A percentile compares a stretch with the other conserved stretches of the same genome.
These are phyloP conservation scores for Sporothrix dimorphospora DNA, from an alignment of 2,329 filamentous ascomycete species.

Conservation along the genomic window DNA sequence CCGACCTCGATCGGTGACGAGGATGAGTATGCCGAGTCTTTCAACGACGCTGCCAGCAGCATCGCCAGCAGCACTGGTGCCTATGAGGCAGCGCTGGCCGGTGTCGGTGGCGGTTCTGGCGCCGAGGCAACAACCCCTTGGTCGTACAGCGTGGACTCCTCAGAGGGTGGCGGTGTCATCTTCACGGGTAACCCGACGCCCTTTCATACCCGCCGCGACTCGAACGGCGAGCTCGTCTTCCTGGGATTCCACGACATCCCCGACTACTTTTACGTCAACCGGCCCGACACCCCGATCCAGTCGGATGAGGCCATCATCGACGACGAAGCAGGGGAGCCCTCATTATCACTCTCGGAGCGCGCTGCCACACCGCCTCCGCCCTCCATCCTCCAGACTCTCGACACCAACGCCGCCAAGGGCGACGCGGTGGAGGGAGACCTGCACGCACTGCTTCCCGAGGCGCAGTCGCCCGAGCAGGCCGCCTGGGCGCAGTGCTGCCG, in stretches of 20 bases:
- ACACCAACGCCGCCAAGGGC: slow-evolving; percentile 34
- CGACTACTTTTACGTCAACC: neutral
- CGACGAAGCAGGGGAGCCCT: neutral
- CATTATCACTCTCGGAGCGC: neutral
- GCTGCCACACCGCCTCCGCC: neutral
- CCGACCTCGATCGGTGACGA: neutral
- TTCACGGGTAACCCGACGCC: neutral
- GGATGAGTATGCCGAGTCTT: neutral
- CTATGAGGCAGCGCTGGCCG: neutral
- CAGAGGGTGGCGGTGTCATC: slow-evolving; percentile 3
- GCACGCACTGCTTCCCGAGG: slow-evolving; percentile 33
- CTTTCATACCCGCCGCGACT: neutral
- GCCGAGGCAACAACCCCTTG: neutral
- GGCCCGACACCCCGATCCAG: neutral
- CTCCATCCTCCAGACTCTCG: slow-evolving; percentile 33
- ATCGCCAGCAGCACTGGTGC: neutral
- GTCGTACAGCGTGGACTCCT: neutral
- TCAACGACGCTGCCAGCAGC: neutral
- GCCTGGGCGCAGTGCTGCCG: slow-evolving; percentile 34
- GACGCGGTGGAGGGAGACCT: slow-evolving; percentile 35
- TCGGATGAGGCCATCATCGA: neutral
- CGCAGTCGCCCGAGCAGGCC: slow-evolving; percentile 29
- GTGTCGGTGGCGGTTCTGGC: neutral
- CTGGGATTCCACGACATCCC: neutral
- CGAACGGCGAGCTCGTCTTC: neutral